Conservation (phyloP, 2,329 filamentous ascomycete genomes). For the Graphiopsis chlorocephala region DNA sequence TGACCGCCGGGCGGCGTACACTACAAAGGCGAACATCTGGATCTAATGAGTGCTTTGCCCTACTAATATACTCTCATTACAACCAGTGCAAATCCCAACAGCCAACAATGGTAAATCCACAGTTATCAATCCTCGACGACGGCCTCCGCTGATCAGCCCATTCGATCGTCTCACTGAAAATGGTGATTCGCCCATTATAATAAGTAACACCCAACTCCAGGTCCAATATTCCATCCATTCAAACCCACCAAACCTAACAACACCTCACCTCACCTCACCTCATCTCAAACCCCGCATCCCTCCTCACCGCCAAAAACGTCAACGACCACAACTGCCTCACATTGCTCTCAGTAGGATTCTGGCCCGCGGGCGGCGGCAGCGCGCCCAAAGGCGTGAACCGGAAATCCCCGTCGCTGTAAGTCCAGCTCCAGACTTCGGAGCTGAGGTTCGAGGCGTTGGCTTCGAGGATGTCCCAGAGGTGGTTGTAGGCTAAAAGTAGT, state of each 20-base stretch:
- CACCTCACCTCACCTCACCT: neutral
- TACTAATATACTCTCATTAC: neutral
- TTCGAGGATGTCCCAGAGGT: slow-evolving; percentile 61
- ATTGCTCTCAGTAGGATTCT: slow-evolving; percentile 48
- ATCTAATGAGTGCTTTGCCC: neutral
- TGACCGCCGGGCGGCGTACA: neutral
- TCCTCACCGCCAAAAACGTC: slow-evolving; percentile 55
- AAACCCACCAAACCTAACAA: too few species aligned
- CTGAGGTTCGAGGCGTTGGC: slow-evolving; percentile 52
- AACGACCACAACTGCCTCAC: slow-evolving; percentile 59
- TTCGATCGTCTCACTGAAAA: too few species aligned
- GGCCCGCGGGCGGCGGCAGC: slow-evolving; percentile 48
- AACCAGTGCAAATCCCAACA: neutral
- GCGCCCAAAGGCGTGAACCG: slow-evolving; percentile 51
- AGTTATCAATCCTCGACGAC: too few species aligned
- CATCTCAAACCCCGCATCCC: slow-evolving; percentile 28
- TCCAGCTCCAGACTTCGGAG: slow-evolving; percentile 63
- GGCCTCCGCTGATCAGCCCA: too few species aligned
- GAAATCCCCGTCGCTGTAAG: slow-evolving; percentile 50
- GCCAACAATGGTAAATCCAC: neutral
- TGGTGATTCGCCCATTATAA: too few species aligned
- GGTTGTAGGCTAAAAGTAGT: slow-evolving; percentile 52
- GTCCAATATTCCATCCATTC: too few species aligned
- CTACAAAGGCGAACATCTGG: neutral
- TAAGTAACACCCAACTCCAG: too few species aligned